Conservation (phyloP, 192 early-diverging fungal genomes). For the Phlyctochytrium arcticum region DNA sequence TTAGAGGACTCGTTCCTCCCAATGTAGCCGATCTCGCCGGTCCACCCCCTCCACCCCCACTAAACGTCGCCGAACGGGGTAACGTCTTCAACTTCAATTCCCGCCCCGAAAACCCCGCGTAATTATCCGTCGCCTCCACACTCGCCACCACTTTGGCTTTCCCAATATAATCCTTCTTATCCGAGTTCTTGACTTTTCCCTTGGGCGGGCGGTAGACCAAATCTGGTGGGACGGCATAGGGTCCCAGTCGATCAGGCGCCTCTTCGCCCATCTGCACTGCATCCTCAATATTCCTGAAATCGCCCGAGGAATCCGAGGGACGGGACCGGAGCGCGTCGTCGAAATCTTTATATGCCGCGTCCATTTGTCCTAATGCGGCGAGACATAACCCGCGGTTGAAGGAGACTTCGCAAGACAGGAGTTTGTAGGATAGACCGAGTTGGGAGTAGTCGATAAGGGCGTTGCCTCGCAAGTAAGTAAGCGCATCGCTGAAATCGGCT, state of each 20-base stretch:
- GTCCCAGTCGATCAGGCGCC: slow-evolving; percentile 28
- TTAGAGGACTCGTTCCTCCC: neutral
- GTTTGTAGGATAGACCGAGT: slow-evolving; percentile 84
- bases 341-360: slow-evolving; percentile 70
- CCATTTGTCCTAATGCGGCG: slow-evolving; percentile 67
- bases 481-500: slow-evolving; percentile 75
- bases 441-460: slow-evolving; percentile 92
- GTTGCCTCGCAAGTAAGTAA: slow-evolving; percentile 63
- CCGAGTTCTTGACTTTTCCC: slow-evolving; percentile 78
- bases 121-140: slow-evolving; percentile 55
- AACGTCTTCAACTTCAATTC: slow-evolving; percentile 37
- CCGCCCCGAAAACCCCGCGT: slow-evolving; percentile 59
- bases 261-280: slow-evolving; percentile 34
- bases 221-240: slow-evolving; percentile 62
- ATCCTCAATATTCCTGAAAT: slow-evolving; percentile 40
- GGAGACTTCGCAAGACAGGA: slow-evolving; percentile 82
- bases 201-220: slow-evolving; percentile 80
- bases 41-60: neutral
- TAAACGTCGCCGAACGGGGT: neutral
- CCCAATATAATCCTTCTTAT: slow-evolving; percentile 75
- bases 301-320: neutral
- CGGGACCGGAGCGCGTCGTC: slow-evolving; percentile 46
- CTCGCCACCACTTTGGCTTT: slow-evolving; percentile 82
- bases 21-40: slow-evolving; percentile 4
- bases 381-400: slow-evolving; percentile 89